Base-by-base conservation (phyloP, 164 flowering plant species). In the Hamamelis virginiana region DNA sequence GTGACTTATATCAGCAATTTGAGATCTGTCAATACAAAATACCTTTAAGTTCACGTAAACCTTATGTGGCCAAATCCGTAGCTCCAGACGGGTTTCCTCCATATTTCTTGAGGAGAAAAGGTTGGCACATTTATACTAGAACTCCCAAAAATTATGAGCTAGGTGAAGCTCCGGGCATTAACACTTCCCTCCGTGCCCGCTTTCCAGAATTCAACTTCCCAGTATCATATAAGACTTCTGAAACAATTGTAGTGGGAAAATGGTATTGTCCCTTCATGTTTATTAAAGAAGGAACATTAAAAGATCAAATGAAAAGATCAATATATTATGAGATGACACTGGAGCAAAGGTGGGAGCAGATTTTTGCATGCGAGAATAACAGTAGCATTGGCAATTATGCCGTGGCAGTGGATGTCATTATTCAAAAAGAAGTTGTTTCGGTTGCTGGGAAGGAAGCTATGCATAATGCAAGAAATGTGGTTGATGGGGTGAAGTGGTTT, bases 231-330 rank as follows among this genome's bases (percentile, higher is more conserved):
- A n/a, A n/a, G n/a, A n/a, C n/a, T n/a, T n/a, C n/a, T n/a, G n/a
- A n/a, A n/a, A n/a, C 72, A 10, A 72, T 77, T n/a, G 76, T 74
- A 1, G 82, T 85, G 1, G 91, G 91, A 18, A 84, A 81, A 73
- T 87, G 91, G 89, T 84, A 84, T 27, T 72, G 76, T 26, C 89
- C 91, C 1, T 84, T 84, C 68, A n/a, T n/a, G n/a, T n/a, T n/a
- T n/a, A n/a, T n/a, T n/a, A n/a, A n/a, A n/a, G n/a, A n/a, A n/a
- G n/a, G n/a, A n/a, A n/a, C n/a, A n/a, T n/a, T n/a, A n/a, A n/a
- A n/a, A n/a, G n/a, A n/a, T n/a, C n/a, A n/a, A n/a, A n/a, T n/a
- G n/a, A n/a, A n/a, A n/a, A n/a, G 8, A 15, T 85, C 89, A 12
- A 55, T 65, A 59, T 87, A 68, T 64, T 88, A 88, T 51, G 81